Conservation (phyloP, 2,329 filamentous ascomycete genomes). For the Sporothrix brasiliensis region DNA sequence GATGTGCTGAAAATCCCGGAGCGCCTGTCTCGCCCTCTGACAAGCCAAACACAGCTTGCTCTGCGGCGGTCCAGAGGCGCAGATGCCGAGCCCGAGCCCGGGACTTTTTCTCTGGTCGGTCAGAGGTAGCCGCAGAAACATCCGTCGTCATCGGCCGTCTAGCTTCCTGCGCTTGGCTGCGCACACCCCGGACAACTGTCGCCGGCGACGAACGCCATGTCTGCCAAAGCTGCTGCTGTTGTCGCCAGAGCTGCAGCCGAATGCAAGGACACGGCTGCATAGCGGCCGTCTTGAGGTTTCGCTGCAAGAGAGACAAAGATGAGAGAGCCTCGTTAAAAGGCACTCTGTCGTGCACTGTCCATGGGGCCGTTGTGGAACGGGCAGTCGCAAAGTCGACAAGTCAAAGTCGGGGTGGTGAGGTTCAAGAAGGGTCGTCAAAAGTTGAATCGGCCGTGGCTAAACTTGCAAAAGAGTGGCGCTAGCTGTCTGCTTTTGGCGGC, state of each 20-base stretch:
- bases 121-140: neutral
- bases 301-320: neutral
- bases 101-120: neutral
- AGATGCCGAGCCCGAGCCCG: neutral
- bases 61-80: neutral
- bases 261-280: slow-evolving; percentile 34
- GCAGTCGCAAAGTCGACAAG: neutral
- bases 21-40: neutral
- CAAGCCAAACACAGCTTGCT: neutral
- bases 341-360: neutral
- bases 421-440: slow-evolving; percentile 26
- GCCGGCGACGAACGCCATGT: slow-evolving; percentile 14
- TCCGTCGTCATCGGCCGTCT: neutral
- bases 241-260: slow-evolving; percentile 30
- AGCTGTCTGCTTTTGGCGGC: neutral
- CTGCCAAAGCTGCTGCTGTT: slow-evolving; percentile 27
- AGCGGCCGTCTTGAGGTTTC: neutral
- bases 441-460: slow-evolving; percentile 10
- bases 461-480: slow-evolving; percentile 11
- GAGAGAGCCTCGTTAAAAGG: too few relatives aligned
- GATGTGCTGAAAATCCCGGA: neutral
- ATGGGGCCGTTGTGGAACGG: neutral
- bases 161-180: neutral
- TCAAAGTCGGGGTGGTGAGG: neutral
- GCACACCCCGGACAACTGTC: neutral